Percentiles rank a stretch among this genome's conserved stretches.
Evolutionary conservation across 352 stramenopile genomes (phyloP).

Genomic region (Albugo candida): DNA sequence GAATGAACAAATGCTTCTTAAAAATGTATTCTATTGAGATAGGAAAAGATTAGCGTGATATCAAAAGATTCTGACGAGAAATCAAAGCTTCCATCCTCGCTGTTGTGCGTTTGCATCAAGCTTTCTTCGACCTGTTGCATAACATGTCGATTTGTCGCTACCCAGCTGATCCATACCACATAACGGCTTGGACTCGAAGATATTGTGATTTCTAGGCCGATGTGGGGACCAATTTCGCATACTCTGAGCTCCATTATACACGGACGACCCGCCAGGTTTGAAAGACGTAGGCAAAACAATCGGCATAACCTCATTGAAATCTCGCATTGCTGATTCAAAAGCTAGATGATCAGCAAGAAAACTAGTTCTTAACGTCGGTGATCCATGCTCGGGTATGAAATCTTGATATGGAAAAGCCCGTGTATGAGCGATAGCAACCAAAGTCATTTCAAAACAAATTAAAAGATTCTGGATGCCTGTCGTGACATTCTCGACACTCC

Average conservation of each 20-base stretch:
- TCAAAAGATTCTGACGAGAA: too few relatives aligned
- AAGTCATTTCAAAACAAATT: slow-evolving; percentile 98
- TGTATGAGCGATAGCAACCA: slow-evolving; percentile 91
- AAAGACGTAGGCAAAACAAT: slow-evolving; percentile 66
- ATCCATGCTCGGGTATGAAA: slow-evolving; percentile 14
- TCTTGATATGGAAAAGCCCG: slow-evolving; percentile 89
- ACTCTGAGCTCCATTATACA: too few relatives aligned
- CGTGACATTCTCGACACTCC: slow-evolving; percentile 89
- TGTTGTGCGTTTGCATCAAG: too few relatives aligned
- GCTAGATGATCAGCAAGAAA: slow-evolving; percentile 87
- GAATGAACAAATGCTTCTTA: slow-evolving; percentile 2
- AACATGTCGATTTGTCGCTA: too few relatives aligned
- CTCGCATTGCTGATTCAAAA: slow-evolving; percentile 83
- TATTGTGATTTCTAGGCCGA: too few relatives aligned
- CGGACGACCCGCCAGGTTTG: slow-evolving; percentile 21
- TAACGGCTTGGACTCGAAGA: too few relatives aligned
- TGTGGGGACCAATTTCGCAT: too few relatives aligned
- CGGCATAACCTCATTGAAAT: slow-evolving; percentile 85
- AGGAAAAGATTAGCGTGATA: too few relatives aligned
- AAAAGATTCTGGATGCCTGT: slow-evolving; percentile 96
- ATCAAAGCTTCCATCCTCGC: too few relatives aligned
- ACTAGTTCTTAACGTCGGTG: slow-evolving; percentile 9
- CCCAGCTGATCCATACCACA: too few relatives aligned
- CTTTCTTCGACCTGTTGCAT: too few relatives aligned
- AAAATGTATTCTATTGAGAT: background rate